These are phyloP conservation scores for Fusarium sp. DNA, from an alignment of 2,329 filamentous ascomycete species.

Conservation along the genomic window DNA sequence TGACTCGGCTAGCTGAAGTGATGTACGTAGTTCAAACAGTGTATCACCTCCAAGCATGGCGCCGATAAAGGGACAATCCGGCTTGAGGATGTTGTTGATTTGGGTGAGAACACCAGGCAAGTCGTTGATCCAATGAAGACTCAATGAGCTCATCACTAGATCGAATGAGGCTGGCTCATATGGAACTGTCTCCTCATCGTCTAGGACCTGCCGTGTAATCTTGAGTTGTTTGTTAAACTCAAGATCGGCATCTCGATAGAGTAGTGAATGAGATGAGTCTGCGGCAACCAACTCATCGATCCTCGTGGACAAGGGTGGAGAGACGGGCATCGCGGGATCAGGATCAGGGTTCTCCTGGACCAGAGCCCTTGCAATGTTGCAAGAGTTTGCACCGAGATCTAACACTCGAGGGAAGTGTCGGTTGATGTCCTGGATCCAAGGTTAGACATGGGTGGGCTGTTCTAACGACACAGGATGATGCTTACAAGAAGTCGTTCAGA, in stretches of 20 bases:
- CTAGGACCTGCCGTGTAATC: slow-evolving; percentile 80
- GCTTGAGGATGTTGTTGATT: slow-evolving; percentile 88
- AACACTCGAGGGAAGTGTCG: slow-evolving; percentile 85
- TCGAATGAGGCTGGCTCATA: slow-evolving; percentile 85
- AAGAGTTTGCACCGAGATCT: slow-evolving; percentile 94
- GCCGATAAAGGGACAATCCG: slow-evolving; percentile 90
- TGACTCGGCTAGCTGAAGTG: slow-evolving; percentile 90
- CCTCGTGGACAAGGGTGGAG: slow-evolving; percentile 75
- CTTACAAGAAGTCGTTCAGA: slow-evolving; percentile 85
- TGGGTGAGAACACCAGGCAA: slow-evolving; percentile 86
- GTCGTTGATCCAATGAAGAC: slow-evolving; percentile 98
- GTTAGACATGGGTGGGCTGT: slow-evolving; percentile 21
- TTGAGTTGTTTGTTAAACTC: slow-evolving; percentile 80
- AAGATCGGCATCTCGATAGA: slow-evolving; percentile 82
- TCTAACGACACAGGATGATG: neutral
- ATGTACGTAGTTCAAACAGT: slow-evolving; percentile 91
- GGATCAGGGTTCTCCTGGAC: slow-evolving; percentile 76
- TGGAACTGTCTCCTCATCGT: slow-evolving; percentile 79
- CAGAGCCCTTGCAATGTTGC: slow-evolving; percentile 89
- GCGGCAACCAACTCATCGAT: slow-evolving; percentile 82
- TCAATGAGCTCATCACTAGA: slow-evolving; percentile 88
- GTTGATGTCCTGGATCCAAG: slow-evolving; percentile 82
- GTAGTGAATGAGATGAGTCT: slow-evolving; percentile 81
- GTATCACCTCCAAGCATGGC: slow-evolving; percentile 98
- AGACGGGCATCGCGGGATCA: slow-evolving; percentile 64